These are phyloP conservation scores for Micractinium conductrix DNA, from an alignment of 139 green algal species.

Conservation along the genomic window DNA sequence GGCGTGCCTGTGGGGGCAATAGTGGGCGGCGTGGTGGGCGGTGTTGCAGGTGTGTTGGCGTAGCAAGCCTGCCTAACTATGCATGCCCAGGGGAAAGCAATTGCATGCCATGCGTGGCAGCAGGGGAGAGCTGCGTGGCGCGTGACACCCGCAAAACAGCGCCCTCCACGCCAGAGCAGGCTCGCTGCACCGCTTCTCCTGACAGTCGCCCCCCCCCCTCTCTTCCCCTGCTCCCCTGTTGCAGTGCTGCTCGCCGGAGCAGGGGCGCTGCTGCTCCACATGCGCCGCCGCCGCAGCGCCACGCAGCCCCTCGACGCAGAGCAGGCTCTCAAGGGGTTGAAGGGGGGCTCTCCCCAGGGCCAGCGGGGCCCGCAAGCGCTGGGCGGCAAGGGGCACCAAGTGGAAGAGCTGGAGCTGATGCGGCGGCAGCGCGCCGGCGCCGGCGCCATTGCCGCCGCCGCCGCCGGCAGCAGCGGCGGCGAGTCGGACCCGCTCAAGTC, in stretches of 20 bases:
- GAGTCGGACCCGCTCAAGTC: background rate
- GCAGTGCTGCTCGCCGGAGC: background rate
- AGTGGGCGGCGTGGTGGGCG: background rate
- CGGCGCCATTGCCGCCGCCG: background rate
- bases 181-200: too few species aligned
- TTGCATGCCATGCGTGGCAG: too few species aligned
- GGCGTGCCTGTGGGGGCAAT: background rate
- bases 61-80: too few species aligned
- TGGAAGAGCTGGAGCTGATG: background rate
- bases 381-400: too few species aligned
- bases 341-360: background rate
- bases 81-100: too few species aligned
- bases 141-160: too few species aligned
- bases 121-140: too few species aligned
- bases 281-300: too few species aligned
- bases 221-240: background rate
- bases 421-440: background rate
- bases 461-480: background rate
- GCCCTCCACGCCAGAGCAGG: too few species aligned
- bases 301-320: background rate
- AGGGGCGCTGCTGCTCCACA: background rate
- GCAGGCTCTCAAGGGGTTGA: background rate
- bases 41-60: background rate
- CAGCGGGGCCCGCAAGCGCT: too few species aligned
- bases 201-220: too few species aligned